Conservation (phyloP, 176 grass and related monocot genomes). For the Lolium multiflorum region DNA sequence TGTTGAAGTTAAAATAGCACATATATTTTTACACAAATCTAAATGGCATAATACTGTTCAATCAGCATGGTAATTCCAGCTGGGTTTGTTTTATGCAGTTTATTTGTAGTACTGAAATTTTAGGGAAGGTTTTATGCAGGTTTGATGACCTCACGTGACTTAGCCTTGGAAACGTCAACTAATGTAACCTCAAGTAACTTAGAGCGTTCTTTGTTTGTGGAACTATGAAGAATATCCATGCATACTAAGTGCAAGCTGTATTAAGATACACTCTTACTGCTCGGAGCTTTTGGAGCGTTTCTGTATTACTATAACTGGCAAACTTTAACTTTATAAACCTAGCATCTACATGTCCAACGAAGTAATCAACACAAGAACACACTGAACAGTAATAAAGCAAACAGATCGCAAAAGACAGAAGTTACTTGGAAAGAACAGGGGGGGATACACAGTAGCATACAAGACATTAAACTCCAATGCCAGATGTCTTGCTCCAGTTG, state of each 20-base stretch:
- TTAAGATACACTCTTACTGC: neutral
- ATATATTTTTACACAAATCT: conserved; percentile 33
- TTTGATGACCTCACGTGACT: too few species aligned
- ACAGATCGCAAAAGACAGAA: conserved; percentile 33
- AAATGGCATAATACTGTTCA: conserved; percentile 43
- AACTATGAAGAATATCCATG: too few species aligned
- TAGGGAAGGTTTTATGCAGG: too few species aligned
- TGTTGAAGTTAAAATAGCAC: conserved; percentile 19
- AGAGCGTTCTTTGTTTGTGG: too few species aligned
- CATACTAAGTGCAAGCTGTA: neutral
- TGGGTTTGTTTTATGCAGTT: conserved; percentile 30
- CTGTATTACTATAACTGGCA: neutral
- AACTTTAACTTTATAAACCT: conserved; percentile 2
- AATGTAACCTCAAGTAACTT: too few species aligned
- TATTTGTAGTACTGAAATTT: neutral
- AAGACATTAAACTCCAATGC: conserved; percentile 18
- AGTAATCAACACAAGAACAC: conserved; percentile 39
- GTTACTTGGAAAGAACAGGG: conserved; percentile 43
- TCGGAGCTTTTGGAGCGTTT: neutral
- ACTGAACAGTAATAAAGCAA: conserved; percentile 9
- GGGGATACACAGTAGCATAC: conserved; percentile 7
- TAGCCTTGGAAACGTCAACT: too few species aligned
- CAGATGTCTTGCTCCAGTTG: conserved; percentile 43
- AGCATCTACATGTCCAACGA: conserved; percentile 34
- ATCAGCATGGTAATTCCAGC: conserved; percentile 18